Evolutionary conservation across 139 green algal genomes (phyloP).

Genomic region (Closterium sp.): DNA sequence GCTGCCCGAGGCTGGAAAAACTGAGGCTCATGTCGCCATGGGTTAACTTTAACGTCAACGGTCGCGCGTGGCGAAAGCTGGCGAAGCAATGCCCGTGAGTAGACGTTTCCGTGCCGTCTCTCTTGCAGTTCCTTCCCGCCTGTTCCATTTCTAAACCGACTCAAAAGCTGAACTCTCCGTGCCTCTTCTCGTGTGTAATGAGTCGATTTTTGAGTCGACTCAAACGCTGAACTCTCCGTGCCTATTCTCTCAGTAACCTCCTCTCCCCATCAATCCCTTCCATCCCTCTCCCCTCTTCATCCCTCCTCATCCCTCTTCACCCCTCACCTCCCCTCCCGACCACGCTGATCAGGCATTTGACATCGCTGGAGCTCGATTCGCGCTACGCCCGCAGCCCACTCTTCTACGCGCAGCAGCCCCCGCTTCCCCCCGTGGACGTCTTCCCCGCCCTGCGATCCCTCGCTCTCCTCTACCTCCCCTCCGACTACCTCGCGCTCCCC

Average conservation of each 20-base stretch:
- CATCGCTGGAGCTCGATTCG: neutral
- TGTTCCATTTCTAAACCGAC: too few relatives aligned
- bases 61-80: neutral
- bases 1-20: neutral
- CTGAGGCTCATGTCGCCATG: neutral
- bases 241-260: too few relatives aligned
- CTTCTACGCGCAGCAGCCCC: neutral
- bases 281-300: too few relatives aligned
- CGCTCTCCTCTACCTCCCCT: neutral
- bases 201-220: too few relatives aligned
- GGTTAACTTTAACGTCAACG: neutral
- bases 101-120: neutral
- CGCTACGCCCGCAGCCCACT: neutral
- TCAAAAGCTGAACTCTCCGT: too few relatives aligned
- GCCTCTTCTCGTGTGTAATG: too few relatives aligned
- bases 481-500: neutral
- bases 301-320: too few relatives aligned
- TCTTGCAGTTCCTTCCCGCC: too few relatives aligned
- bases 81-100: neutral
- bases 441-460: neutral
- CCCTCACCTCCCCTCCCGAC: neutral
- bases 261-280: too few relatives aligned
- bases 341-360: neutral
- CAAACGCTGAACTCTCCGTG: too few relatives aligned
- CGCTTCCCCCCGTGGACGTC: neutral